These are phyloP conservation scores for Aspergillus sclerotiicarbonarius DNA, from an alignment of 495 filamentous ascomycete genomes.

Conservation along the genomic window DNA sequence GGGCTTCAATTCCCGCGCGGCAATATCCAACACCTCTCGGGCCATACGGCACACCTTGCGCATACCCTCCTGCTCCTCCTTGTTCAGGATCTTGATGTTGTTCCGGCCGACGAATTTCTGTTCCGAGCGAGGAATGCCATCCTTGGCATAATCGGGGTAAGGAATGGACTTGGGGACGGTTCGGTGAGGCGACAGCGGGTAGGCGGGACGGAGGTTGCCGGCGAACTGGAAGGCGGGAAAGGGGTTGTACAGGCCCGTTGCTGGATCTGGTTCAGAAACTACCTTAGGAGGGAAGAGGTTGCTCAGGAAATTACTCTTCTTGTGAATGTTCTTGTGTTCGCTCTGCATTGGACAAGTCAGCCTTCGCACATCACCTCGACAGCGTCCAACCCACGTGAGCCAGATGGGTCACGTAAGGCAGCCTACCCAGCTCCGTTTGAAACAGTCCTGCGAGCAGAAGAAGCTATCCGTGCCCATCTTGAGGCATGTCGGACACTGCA, in stretches of 20 bases:
- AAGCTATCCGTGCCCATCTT: conserved; percentile 87
- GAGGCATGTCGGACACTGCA: conserved; percentile 94
- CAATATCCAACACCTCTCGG: conserved; percentile 90
- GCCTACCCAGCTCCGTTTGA: conserved; percentile 96
- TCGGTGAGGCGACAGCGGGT: conserved; percentile 76
- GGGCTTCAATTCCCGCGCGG: conserved; percentile 74
- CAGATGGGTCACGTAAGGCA: conserved; percentile 28
- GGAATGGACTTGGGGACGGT: conserved; percentile 76
- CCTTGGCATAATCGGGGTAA: conserved; percentile 78
- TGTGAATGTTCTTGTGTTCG: conserved; percentile 86
- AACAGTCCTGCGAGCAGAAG: conserved; percentile 98
- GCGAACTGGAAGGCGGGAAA: conserved; percentile 84
- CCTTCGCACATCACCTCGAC: not conserved
- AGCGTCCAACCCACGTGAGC: conserved; percentile 18
- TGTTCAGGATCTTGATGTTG: conserved; percentile 79
- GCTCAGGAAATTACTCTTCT: conserved; percentile 66
- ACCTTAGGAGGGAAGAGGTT: conserved; percentile 60
- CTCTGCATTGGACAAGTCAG: conserved; percentile 44
- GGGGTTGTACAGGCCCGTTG: conserved; percentile 81
- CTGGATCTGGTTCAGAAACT: conserved; percentile 88
- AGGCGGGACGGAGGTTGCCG: conserved; percentile 78
- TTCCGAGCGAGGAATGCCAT: conserved; percentile 81
- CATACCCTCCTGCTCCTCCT: conserved; percentile 81
- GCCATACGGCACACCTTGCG: conserved; percentile 86
- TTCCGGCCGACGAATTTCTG: conserved; percentile 65